A percentile compares a stretch with the other conserved stretches of the same genome.
These are phyloP conservation scores for Cyberlindnera galapagoensis DNA, from an alignment of 805 yeast genomes.

Conservation along the genomic window DNA sequence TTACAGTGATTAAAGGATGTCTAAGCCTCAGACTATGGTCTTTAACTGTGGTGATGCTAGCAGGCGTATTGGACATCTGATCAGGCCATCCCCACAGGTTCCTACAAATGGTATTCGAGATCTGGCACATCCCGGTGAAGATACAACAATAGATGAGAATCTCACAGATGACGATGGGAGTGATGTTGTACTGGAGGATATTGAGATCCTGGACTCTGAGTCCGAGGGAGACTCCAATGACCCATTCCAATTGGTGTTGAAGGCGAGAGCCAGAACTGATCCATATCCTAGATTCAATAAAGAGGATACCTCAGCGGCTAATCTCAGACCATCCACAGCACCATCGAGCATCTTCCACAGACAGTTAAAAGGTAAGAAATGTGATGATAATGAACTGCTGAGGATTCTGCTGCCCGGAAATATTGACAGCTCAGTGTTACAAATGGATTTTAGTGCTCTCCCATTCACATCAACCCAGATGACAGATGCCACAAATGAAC, in stretches of 20 bases:
- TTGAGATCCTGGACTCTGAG: slow-evolving; percentile 18
- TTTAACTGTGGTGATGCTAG: no score
- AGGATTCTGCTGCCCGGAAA: slow-evolving; percentile 8
- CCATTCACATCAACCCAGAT: slow-evolving; percentile 7
- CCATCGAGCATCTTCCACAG: no score
- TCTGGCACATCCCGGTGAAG: not conserved
- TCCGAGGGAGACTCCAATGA: slow-evolving; percentile 13
- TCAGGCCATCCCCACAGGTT: no score
- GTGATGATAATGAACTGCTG: slow-evolving; percentile 2
- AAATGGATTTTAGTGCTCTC: slow-evolving; percentile 5
- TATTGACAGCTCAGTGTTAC: slow-evolving; percentile 1
- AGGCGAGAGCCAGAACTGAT: slow-evolving; percentile 3
- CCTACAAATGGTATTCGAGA: no score
- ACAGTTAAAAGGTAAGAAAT: no score
- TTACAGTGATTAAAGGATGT: no score
- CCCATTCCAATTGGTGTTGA: no score
- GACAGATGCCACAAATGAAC: slow-evolving; percentile 2
- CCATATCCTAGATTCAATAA: not conserved
- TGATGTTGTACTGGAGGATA: slow-evolving; percentile 7
- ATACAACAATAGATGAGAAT: not conserved
- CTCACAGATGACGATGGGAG: not conserved
- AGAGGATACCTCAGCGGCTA: no score
- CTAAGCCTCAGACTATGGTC: no score
- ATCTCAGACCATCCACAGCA: slow-evolving; percentile 6
- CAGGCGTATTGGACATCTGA: no score